Evolutionary conservation across 768 basidiomycete species (phyloP).

Genomic region (Auriscalpium orientale): DNA sequence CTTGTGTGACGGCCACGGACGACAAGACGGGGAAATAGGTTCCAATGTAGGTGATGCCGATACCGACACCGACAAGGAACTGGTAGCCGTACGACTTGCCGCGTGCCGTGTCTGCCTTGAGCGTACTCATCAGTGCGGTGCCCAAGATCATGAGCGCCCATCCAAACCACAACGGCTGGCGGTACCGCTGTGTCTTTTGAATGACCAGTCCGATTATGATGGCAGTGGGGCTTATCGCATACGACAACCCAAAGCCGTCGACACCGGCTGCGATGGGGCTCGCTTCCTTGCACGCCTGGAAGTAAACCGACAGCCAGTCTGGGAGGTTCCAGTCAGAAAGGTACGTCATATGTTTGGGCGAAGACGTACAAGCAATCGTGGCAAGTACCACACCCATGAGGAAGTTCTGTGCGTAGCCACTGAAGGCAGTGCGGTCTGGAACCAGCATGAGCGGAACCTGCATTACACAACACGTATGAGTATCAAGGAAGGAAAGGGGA

Average conservation of each 20-base stretch:
- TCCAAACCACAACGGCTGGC: constrained; percentile 27
- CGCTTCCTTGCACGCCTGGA: constrained; percentile 31
- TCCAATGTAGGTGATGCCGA: constrained; percentile 22
- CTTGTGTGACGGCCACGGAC: constrained; percentile 20
- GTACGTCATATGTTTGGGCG: no score
- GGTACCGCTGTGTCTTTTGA: constrained; percentile 27
- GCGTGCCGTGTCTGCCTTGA: constrained; percentile 15
- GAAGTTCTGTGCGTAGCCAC: constrained; percentile 28
- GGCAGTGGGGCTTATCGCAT: constrained; percentile 30
- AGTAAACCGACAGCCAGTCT: constrained; percentile 30
- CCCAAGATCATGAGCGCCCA: constrained; percentile 30
- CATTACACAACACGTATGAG: background rate
- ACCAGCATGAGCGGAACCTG: constrained; percentile 27
- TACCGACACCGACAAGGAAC: constrained; percentile 20
- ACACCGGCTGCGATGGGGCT: constrained; percentile 28
- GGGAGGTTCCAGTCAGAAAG: no score
- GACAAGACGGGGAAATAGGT: constrained; percentile 29
- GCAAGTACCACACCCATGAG: constrained; percentile 15
- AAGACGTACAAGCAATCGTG: constrained; percentile 25
- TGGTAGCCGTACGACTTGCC: constrained; percentile 15
- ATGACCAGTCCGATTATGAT: constrained; percentile 32
- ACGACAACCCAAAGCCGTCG: constrained; percentile 27
- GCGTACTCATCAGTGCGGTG: constrained; percentile 26
- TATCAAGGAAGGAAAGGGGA: constrained; percentile 18
- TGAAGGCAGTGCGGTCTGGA: constrained; percentile 24